Percentiles rank a stretch among this genome's conserved stretches.
phyloP scores from a whole-genome alignment of 2,329 filamentous ascomycete species.

The Allantophomopsis lycopodina region DNA sequence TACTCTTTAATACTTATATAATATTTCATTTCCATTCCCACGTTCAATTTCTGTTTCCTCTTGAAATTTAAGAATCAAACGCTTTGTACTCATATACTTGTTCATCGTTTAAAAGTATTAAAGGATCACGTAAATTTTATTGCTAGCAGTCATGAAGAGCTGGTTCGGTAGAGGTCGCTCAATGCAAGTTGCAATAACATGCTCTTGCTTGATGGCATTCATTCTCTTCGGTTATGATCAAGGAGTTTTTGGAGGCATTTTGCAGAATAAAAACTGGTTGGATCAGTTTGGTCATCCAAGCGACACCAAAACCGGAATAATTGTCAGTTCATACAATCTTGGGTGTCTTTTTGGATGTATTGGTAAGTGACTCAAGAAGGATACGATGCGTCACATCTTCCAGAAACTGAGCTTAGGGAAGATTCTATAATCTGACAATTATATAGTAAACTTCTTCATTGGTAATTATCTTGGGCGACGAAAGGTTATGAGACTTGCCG shows the following conservation, averaged over 20 bases:
- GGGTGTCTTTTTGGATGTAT: conserved; percentile 22
- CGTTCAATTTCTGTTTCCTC: too few species aligned
- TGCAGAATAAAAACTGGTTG: conserved; percentile 27
- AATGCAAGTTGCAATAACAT: conserved; percentile 1
- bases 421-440: too few species aligned
- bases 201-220: conserved; percentile 8
- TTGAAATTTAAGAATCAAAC: too few species aligned
- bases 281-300: conserved; percentile 21
- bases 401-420: too few species aligned
- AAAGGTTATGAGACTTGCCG: not conserved
- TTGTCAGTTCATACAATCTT: conserved; percentile 26
- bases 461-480: not conserved
- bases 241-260: conserved; percentile 30
- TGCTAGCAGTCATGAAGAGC: too few species aligned
- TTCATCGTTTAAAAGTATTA: too few species aligned
- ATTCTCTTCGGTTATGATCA: conserved; percentile 29
- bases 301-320: conserved; percentile 23
- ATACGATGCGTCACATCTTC: too few species aligned
- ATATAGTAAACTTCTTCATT: not conserved
- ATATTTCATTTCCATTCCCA: too few species aligned
- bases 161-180: conserved; percentile 1
- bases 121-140: too few species aligned
- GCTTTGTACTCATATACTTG: too few species aligned
- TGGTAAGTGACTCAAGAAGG: not conserved
- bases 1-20: too few species aligned